A percentile compares a stretch with the other conserved stretches of the same genome.
phyloP scores from a whole-genome alignment of 106 monocot species.

The Hemerocallis citrina region DNA sequence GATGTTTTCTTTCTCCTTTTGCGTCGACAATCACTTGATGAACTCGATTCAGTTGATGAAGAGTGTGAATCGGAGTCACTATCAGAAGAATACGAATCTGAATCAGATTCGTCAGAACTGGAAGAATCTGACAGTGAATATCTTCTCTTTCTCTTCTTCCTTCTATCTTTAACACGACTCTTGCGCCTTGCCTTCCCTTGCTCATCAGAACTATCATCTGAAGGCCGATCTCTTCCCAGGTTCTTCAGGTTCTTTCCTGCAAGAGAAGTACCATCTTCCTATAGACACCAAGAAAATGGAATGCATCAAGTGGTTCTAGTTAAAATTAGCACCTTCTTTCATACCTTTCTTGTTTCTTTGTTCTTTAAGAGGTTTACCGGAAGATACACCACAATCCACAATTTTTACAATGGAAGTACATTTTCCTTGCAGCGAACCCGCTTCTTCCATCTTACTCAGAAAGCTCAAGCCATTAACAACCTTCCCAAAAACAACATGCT shows the following conservation, averaged over 20 bases:
- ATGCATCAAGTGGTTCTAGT: neutral
- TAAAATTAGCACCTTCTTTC: neutral
- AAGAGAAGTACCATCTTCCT: neutral
- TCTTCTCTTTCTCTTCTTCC: constrained; percentile 30
- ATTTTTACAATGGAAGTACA: constrained; percentile 32
- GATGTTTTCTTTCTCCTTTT: constrained; percentile 36
- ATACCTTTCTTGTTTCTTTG: constrained; percentile 22
- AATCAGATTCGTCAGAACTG: constrained; percentile 34
- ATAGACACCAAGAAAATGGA: neutral
- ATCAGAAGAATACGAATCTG: constrained; percentile 31
- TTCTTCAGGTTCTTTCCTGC: constrained; percentile 29
- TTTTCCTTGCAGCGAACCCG: constrained; percentile 26
- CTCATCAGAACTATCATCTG: constrained; percentile 25
- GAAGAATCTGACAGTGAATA: constrained; percentile 33
- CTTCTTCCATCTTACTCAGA: constrained; percentile 34
- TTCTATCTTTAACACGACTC: constrained; percentile 12
- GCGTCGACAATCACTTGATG: constrained; percentile 37
- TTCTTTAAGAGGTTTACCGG: constrained; percentile 5
- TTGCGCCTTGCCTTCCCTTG: constrained; percentile 8
- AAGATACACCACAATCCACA: constrained; percentile 43
- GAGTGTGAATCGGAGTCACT: constrained; percentile 35
- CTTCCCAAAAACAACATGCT: constrained; percentile 57
- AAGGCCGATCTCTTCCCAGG: constrained; percentile 1
- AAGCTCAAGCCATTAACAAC: constrained; percentile 25
- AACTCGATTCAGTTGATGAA: constrained; percentile 36